Base-by-base conservation (phyloP, 768 basidiomycete species). In the Mycena galericulata region DNA sequence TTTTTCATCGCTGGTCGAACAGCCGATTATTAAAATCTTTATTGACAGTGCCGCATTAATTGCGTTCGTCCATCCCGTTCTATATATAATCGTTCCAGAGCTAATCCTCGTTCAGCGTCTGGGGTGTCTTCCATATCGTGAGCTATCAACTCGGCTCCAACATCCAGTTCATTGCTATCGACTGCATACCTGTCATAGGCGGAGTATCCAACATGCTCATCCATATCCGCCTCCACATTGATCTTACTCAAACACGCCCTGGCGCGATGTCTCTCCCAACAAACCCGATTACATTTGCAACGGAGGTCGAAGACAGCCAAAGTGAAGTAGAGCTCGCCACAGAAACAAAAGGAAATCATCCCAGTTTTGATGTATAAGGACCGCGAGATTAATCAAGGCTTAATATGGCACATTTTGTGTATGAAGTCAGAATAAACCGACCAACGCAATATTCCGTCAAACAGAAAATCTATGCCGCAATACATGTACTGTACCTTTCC, bases 81-180 rank as follows among this genome's bases (percentile, higher is more conserved):
- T 18, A 14, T 3, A 62, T 12, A 2, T 41, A 2, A 20, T 17
- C 14, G 3, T 34, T 1, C 29, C n/a, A 18, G n/a, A 9, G 8
- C n/a, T n/a, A n/a, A n/a, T n/a, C n/a, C n/a, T n/a, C n/a, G 43
- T 47, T n/a, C 38, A 40, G 58, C n/a, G 32, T 34, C 10, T 29
- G 30, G 26, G 24, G 45, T 14, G 11, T 49, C 14, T 55, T 63
- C 53, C 62, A 63, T 43, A 3, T 46, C 11, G n/a, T 63, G 5
- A 63, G 51, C 45, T 63, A 63, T 24, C 53, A 63, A 18, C 36
- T 8, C 18, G 53, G 62, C 1, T 63, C 62, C 15, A 55, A 63
- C 30, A 24, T 63, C 41, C 62, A 63, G 34, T 34, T 54, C 41
- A 38, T 63, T 15, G 62, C 15, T 5, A 11, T 38, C 51, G 62